phyloP scores from a whole-genome alignment of 495 filamentous ascomycete genomes.

The Aspergillus bridgeri region DNA sequence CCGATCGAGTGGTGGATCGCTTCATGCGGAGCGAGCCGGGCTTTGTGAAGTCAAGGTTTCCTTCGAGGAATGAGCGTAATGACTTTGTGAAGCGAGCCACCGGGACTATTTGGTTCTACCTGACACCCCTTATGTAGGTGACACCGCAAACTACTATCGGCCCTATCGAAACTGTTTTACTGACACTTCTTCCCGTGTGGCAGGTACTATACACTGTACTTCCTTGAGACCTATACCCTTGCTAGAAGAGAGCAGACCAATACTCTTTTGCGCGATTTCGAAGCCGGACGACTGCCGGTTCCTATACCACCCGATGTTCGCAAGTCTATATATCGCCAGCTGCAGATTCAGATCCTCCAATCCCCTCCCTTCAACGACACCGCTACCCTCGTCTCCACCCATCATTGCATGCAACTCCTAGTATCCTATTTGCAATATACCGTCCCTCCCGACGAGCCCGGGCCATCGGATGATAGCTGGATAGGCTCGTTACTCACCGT shows the following conservation, averaged over 20 bases:
- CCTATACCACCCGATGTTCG: constrained; percentile 33
- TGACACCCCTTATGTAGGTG: constrained; percentile 43
- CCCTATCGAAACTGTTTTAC: neutral
- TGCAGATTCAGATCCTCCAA: constrained; percentile 41
- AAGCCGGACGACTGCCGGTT: constrained; percentile 38
- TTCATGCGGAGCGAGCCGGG: constrained; percentile 31
- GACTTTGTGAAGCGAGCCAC: constrained; percentile 33
- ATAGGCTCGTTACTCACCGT: constrained; percentile 42
- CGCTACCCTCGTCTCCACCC: constrained; percentile 39
- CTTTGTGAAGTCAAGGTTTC: constrained; percentile 32
- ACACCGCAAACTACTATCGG: neutral
- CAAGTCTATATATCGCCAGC: constrained; percentile 35
- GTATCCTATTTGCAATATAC: constrained; percentile 41
- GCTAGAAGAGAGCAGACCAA: constrained; percentile 43
- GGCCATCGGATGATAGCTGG: constrained; percentile 38
- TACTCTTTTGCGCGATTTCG: constrained; percentile 38
- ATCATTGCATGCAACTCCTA: constrained; percentile 45
- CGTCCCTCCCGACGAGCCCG: constrained; percentile 30
- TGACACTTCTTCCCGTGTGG: constrained; percentile 6
- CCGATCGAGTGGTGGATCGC: constrained; percentile 43
- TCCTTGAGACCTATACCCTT: constrained; percentile 39
- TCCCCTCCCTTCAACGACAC: constrained; percentile 45
- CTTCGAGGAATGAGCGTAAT: constrained; percentile 31
- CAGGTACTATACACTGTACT: constrained; percentile 44
- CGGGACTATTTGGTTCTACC: constrained; percentile 36